Evolutionary conservation across 352 stramenopile species (phyloP).

Genomic region (Phytophthora colocasiae): DNA sequence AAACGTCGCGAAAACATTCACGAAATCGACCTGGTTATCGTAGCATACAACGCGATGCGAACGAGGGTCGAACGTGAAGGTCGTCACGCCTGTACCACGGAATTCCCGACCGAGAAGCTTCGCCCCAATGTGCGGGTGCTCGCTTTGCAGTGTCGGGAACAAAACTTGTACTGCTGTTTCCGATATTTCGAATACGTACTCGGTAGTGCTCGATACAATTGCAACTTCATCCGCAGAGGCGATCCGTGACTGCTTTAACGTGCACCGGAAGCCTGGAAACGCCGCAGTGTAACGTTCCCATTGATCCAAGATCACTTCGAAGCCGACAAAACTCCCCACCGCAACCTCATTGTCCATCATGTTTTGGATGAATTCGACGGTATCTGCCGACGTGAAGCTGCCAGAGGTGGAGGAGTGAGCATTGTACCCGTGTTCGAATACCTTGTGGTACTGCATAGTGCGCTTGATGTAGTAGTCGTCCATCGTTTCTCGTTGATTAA

Average conservation of each 20-base stretch:
- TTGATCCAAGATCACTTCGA: slow-evolving; percentile 45
- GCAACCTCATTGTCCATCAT: slow-evolving; percentile 56
- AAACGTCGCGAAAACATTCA: slow-evolving; percentile 49
- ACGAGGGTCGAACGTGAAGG: slow-evolving; percentile 54
- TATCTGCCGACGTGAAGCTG: slow-evolving; percentile 18
- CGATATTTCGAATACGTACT: slow-evolving; percentile 52
- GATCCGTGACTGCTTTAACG: slow-evolving; percentile 34
- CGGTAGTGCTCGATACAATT: slow-evolving; percentile 47
- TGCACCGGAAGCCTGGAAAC: slow-evolving; percentile 42
- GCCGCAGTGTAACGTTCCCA: slow-evolving; percentile 55
- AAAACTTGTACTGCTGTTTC: slow-evolving; percentile 51
- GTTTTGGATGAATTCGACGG: slow-evolving; percentile 48
- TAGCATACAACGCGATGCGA: slow-evolving; percentile 53
- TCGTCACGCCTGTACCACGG: slow-evolving; percentile 37
- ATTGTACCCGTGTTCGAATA: slow-evolving; percentile 63
- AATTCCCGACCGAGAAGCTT: slow-evolving; percentile 46
- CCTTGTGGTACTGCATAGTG: slow-evolving; percentile 61
- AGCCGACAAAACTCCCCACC: slow-evolving; percentile 35
- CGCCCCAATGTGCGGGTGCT: slow-evolving; percentile 33
- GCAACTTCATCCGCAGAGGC: slow-evolving; percentile 24
- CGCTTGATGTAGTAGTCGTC: slow-evolving; percentile 57
- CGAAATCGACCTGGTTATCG: slow-evolving; percentile 56
- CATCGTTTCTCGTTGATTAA: slow-evolving; percentile 53
- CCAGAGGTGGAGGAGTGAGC: not conserved
- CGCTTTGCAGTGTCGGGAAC: slow-evolving; percentile 46